A percentile compares a stretch with the other conserved stretches of the same genome.
phyloP scores from a whole-genome alignment of 306 rosid species.

The Trichosanthes truncata region DNA sequence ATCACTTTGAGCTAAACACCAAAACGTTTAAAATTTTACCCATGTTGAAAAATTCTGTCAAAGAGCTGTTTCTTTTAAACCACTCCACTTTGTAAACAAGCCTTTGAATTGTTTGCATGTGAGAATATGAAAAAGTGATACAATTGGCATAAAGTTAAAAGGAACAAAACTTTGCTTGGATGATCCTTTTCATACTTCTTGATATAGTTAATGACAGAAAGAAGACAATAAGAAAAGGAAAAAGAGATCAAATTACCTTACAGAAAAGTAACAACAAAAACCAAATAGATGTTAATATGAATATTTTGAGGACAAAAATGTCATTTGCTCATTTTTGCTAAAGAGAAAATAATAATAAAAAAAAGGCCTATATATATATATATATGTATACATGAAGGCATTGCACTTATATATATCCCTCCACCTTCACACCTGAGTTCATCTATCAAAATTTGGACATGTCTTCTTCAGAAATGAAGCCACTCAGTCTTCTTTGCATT shows the following conservation, averaged over 20 bases:
- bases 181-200: neutral
- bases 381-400: no score
- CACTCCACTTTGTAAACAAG: neutral
- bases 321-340: neutral
- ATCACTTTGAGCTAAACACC: neutral
- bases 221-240: neutral
- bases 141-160: constrained; percentile 7
- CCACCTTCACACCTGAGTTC: neutral
- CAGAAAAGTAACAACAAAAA: neutral
- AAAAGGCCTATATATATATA: neutral
- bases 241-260: neutral
- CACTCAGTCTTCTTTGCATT: neutral
- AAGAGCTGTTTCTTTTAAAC: neutral
- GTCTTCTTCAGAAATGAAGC: neutral
- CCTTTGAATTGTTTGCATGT: neutral
- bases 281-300: neutral
- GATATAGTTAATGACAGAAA: neutral
- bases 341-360: neutral
- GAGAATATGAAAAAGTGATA: neutral
- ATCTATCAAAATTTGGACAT: neutral
- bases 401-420: neutral
- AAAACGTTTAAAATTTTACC: no score
- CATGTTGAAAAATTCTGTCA: neutral
- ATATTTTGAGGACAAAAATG: neutral
- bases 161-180: neutral